Evolutionary conservation across 2,329 filamentous ascomycete species (phyloP), one percentile per base, ranked within the genome.

Genomic region (Verticillium alfalfae): DNA sequence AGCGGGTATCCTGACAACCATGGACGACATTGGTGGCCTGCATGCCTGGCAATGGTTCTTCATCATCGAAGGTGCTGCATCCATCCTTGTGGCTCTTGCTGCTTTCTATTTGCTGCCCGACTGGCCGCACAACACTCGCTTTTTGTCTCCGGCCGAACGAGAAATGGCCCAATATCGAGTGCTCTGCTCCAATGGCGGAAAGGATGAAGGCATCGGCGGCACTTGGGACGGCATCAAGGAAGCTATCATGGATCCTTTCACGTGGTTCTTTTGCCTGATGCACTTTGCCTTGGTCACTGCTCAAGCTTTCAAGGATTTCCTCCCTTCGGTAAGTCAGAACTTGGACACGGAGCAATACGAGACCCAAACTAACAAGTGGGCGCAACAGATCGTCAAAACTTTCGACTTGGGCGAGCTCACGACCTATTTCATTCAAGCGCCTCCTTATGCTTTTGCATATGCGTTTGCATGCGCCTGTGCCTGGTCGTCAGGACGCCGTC

Each of bases 11-110:
- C 70, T 81, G 9, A 73, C 73, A 39, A 76, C 76, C 63, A 77
- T 81, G 72, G 73, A 78, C 12, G 71, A 74, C 13, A 68, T 74
- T 31, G 63, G 69, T 13, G 73, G 73, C 15, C 69, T 79, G 34
- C 69, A 72, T 31, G 72, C 75, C 0, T 79, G 76, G 78, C 74
- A 79, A 22, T 81, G 78, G 79, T 77, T 81, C 49, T 78, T 81
- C 63, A 72, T 79, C 63, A 75, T 79, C 36, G 76, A 79, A 61
- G 76, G 74, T 2, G 66, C 72, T 12, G 69, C 70, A 9, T 74
- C 73, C 13, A 72, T 78, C 59, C 52, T 71, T 2, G 69, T 76
- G 15, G 74, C 72, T 9, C 60, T 73, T 15, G 63, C 66, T 2
- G 70, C 73, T 1, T 76, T 67, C 49, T 72, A 75, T 26, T 67